phyloP scores from a whole-genome alignment of 2,329 filamentous ascomycete species.

The Trichoderma pleuroti region DNA sequence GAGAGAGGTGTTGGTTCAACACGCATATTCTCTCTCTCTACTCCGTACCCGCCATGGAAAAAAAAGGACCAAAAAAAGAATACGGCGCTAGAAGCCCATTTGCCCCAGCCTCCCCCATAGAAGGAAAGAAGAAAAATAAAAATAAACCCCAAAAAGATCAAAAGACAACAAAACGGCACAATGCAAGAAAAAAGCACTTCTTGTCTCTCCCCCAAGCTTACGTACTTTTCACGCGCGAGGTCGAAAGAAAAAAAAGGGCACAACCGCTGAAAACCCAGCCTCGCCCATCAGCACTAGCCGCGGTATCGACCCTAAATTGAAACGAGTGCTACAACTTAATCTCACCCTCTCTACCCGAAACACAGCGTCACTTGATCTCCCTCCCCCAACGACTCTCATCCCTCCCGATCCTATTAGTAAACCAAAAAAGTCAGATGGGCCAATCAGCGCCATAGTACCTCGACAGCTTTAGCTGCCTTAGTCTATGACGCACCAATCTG shows the following conservation, averaged over 20 bases:
- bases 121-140: neutral
- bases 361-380: constrained; percentile 7
- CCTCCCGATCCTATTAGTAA: constrained; percentile 7
- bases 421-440: constrained; percentile 9
- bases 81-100: neutral
- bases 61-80: neutral
- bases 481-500: neutral
- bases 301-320: neutral
- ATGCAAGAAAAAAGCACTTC: neutral
- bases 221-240: neutral
- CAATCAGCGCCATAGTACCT: neutral
- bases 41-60: neutral
- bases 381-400: constrained; percentile 4
- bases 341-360: constrained; percentile 16
- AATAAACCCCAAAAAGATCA: neutral
- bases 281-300: neutral
- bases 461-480: neutral
- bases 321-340: constrained; percentile 3
- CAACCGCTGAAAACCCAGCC: too few relatives aligned
- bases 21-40: neutral
- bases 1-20: neutral
- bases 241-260: too few relatives aligned
- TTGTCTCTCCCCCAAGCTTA: neutral
- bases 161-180: neutral
- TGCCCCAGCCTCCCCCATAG: neutral